Evolutionary conservation across 2,329 filamentous ascomycete species (phyloP).

Genomic region (Aspergillus niger): DNA sequence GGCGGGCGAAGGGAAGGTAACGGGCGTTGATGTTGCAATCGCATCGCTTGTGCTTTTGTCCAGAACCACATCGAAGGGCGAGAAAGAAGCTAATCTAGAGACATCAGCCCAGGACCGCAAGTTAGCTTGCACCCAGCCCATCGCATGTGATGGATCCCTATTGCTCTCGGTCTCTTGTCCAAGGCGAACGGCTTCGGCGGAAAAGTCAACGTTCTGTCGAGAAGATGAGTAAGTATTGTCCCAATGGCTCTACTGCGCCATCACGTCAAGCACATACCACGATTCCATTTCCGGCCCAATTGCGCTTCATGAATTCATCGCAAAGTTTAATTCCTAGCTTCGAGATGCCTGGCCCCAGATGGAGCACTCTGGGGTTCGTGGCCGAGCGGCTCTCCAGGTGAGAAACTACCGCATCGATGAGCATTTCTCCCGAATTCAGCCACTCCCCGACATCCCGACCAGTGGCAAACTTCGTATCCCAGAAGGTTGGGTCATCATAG

Average conservation of each 20-base stretch:
- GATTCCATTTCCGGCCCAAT: conserved; percentile 35
- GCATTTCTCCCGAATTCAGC: conserved; percentile 37
- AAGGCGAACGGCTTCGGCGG: conserved; percentile 39
- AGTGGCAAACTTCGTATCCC: conserved; percentile 38
- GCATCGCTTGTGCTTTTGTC: conserved; percentile 44
- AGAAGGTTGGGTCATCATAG: conserved; percentile 37
- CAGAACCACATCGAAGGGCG: conserved; percentile 37
- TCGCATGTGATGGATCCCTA: conserved; percentile 24
- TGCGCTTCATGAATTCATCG: conserved; percentile 27
- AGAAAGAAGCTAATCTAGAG: conserved; percentile 24
- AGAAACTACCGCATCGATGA: conserved; percentile 31
- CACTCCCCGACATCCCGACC: conserved; percentile 42
- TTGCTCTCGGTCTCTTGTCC: conserved; percentile 29
- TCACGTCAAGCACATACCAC: conserved; percentile 27
- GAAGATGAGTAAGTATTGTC: not conserved
- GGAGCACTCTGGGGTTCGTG: conserved; percentile 30
- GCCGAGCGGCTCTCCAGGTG: conserved; percentile 24
- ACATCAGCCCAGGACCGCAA: conserved; percentile 36
- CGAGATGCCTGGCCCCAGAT: conserved; percentile 39
- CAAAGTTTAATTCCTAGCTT: conserved; percentile 34
- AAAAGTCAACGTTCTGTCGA: conserved; percentile 40
- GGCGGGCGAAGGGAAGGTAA: conserved; percentile 16
- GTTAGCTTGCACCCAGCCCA: conserved; percentile 36
- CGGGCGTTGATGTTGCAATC: conserved; percentile 33
- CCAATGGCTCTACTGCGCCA: not conserved